These are phyloP conservation scores for Cystobasidiaceae sp. DNA, from an alignment of 1,284 basidiomycete genomes.

Conservation along the genomic window DNA sequence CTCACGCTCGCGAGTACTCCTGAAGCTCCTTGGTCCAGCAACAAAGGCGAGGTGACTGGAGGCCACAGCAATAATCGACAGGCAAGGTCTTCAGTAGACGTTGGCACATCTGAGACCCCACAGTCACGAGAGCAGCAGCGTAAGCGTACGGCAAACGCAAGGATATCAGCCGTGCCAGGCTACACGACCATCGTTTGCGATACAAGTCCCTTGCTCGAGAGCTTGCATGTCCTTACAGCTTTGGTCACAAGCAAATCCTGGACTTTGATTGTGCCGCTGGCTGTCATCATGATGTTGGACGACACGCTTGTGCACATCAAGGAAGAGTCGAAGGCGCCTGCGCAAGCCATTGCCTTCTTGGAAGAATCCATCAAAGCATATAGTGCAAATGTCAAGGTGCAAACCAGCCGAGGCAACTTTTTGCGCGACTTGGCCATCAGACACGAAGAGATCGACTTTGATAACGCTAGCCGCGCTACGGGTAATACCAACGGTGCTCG, in stretches of 20 bases:
- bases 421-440: slow-evolving; percentile 75
- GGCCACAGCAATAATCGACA: too few relatives aligned
- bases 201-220: slow-evolving; percentile 86
- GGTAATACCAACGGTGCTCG: slow-evolving; percentile 41
- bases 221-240: slow-evolving; percentile 63
- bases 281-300: slow-evolving; percentile 93
- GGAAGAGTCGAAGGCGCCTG: slow-evolving; percentile 56
- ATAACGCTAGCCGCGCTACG: not conserved
- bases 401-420: slow-evolving; percentile 92
- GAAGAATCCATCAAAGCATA: slow-evolving; percentile 67
- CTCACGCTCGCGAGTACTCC: slow-evolving; percentile 47
- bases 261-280: slow-evolving; percentile 86
- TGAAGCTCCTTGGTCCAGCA: too few relatives aligned
- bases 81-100: slow-evolving; percentile 33
- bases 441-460: slow-evolving; percentile 76
- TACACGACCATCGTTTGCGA: slow-evolving; percentile 88
- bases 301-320: slow-evolving; percentile 75
- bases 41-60: slow-evolving; percentile 44
- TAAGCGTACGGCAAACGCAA: slow-evolving; percentile 46
- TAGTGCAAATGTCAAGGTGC: slow-evolving; percentile 75
- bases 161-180: slow-evolving; percentile 73
- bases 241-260: slow-evolving; percentile 75
- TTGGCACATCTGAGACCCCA: slow-evolving; percentile 14
- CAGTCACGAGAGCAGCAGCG: not conserved
- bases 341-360: slow-evolving; percentile 67